These are phyloP conservation scores for Cladosporium oxysporum DNA, from an alignment of 2,329 filamentous ascomycete species.

Conservation along the genomic window DNA sequence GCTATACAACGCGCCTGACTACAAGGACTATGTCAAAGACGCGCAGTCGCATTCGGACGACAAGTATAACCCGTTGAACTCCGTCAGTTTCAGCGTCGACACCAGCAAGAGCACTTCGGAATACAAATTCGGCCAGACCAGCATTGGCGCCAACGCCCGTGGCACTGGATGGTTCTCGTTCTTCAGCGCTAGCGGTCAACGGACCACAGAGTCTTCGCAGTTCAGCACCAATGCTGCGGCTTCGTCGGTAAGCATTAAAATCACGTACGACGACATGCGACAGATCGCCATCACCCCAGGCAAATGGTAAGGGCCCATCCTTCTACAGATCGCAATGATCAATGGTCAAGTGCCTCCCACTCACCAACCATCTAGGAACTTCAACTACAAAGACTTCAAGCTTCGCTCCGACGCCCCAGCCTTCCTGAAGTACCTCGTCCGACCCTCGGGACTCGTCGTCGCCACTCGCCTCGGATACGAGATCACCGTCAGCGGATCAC, in stretches of 20 bases:
- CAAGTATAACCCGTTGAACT: background rate
- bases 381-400: background rate
- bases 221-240: background rate
- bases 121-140: background rate
- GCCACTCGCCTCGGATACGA: constrained; percentile 1
- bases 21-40: constrained; percentile 8
- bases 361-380: background rate
- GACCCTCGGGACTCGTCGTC: background rate
- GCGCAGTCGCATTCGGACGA: background rate
- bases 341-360: no score
- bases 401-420: background rate
- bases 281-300: background rate
- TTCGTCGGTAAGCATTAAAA: background rate
- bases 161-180: constrained; percentile 2
- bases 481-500: background rate
- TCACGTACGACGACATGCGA: background rate
- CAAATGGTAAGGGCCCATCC: background rate
- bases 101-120: background rate
- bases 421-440: background rate
- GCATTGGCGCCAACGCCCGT: background rate
- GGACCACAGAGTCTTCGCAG: background rate
- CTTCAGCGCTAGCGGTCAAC: background rate
- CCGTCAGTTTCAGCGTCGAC: background rate
- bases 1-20: background rate
- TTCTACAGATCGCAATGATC: background rate